Evolutionary conservation across 768 basidiomycete species (phyloP).

Genomic region (Fistulinella prunicolor): DNA sequence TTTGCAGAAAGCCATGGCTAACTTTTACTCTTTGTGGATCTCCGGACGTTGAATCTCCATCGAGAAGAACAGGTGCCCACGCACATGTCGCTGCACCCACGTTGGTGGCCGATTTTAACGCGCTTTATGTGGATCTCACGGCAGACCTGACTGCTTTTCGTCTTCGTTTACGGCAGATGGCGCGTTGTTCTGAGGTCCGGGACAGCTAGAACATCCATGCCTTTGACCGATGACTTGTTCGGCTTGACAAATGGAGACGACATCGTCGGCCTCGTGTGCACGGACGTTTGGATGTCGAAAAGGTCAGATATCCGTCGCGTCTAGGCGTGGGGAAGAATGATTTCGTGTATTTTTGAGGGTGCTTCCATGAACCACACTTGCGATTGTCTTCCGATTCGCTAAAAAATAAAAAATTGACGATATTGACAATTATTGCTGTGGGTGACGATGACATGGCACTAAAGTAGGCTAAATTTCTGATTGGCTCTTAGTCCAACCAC

Average conservation of each 20-base stretch:
- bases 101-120: background rate
- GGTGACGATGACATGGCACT: constrained; percentile 28
- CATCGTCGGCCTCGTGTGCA: constrained; percentile 13
- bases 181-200: background rate
- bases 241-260: constrained; percentile 6
- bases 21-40: too few species aligned
- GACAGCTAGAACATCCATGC: background rate
- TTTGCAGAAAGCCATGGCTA: too few species aligned
- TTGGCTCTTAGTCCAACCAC: background rate
- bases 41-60: too few species aligned
- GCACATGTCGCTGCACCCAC: background rate
- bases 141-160: constrained; percentile 4
- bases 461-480: constrained; percentile 38
- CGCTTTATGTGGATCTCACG: background rate
- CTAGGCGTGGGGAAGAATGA: background rate
- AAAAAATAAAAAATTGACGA: too few species aligned
- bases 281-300: constrained; percentile 32
- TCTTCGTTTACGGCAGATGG: constrained; percentile 6
- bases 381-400: too few species aligned
- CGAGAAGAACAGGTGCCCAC: background rate
- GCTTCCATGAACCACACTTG: too few species aligned
- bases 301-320: constrained; percentile 45
- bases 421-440: background rate
- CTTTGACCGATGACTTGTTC: background rate
- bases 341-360: background rate